Base-by-base conservation (phyloP, 768 basidiomycete genomes). In the Termitomyces sp. region DNA sequence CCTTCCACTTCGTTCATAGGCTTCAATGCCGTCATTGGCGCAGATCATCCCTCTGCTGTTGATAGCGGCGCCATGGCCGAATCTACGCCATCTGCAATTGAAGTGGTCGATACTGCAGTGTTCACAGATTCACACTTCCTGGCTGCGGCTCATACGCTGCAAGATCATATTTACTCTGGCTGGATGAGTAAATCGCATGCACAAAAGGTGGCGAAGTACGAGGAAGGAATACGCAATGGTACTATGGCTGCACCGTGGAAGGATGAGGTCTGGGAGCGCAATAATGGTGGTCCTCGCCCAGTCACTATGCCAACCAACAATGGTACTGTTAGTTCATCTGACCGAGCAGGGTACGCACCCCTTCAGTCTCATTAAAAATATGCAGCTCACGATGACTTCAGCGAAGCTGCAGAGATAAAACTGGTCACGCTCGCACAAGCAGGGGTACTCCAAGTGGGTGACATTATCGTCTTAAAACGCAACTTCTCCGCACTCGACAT, bases 211-310 rank as follows among this genome's bases (percentile, higher is more conserved):
- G 62, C 67, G 31, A 70, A 76, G 62, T 86, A 80, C 67, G 61
- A 76, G 48, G 71, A 73, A 15, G 83, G 81, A 17, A 74, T 85
- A 25, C 63, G 64, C 3, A 67, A 74, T 14, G 85, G 85, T 1
- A 77, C 73, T 8, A 58, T 84, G 38, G 79, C 83, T 36, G 85
- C 80, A 12, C 77, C 82, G 43, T 86, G 85, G 84, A 88, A 88
- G 66, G 86, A 88, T 66, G 83, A 86, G 38, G 78, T 75, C 38
- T 88, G 86, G 86, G 78, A 79, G 43, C 79, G 81, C 5, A 79
- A 84, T 49, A 67, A 67, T 31, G 52, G 57, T 37, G 65, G 57
- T 48, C 59, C 43, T 29, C 63, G n/a, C 37, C 56, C 43, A 48
- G 50, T 45, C 29, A 59, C 12, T 8, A 60, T 48, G 64, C 64